Evolutionary conservation across 192 early-diverging fungal species (phyloP), one percentile per base, ranked within the genome.

Genomic region (Backusella mclennaniae): DNA sequence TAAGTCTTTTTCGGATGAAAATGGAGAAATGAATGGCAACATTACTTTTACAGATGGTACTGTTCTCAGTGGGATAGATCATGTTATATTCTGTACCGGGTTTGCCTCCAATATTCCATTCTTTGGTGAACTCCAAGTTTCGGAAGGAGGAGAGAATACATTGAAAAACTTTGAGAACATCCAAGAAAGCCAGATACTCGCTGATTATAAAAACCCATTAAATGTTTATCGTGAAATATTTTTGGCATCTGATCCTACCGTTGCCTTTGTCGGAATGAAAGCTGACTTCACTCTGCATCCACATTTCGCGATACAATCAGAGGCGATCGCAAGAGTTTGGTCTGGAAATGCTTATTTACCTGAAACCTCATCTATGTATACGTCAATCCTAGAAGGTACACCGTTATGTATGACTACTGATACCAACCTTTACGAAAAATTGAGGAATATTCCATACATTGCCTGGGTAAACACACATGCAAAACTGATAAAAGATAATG

Each of bases 51-150:
- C 79, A 1, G 92, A 93, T 77, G 88, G 85, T 29, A 87, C 85
- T 3, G 76, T 76, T 31, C 26, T 83, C 29, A 84, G 87, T 7
- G 49, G 84, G 31, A 81, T 92, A 15, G 92, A 93, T 79, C 66
- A 69, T 21, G 79, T 93, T 4, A 80, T 92, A 29, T 90, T 85
- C 59, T 90, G 89, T 71, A 93, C 92, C 0, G 92, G 92, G 3
- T 92, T 89, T 79, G 63, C 84, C 3, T 87, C 85, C 74, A 81
- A 84, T 12, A 80, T 83, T 68, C 84, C 85, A 0, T 89, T 87
- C 68, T 69, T 93, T 52, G 82, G 86, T 44, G 70, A 82, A 14
- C 11, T 14, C 14, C 19, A 39, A 5, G 15, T 26, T 17, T 19
- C 23, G 14, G 26, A 71, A 44, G 23, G 11, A 44, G 17, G 17